Percentiles rank a stretch among this genome's conserved stretches.
These are phyloP conservation scores for Cymodocea nodosa DNA, from an alignment of 116 monocot genomes.

Conservation along the genomic window DNA sequence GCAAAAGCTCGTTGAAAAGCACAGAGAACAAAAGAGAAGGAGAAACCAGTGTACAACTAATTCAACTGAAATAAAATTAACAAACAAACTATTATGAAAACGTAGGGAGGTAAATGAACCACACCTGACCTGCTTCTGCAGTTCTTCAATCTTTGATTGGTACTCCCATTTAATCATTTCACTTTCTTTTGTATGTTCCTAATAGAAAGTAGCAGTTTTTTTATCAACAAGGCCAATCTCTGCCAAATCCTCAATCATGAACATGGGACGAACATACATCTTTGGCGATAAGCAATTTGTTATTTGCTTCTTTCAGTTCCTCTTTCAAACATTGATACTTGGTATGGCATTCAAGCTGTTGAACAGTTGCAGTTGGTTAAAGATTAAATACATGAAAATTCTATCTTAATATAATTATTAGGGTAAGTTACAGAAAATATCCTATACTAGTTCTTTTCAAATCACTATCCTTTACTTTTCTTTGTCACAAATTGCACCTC, in stretches of 20 bases:
- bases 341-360: slow-evolving; percentile 29
- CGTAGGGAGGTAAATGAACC: not conserved
- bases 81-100: not conserved
- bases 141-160: slow-evolving; percentile 32
- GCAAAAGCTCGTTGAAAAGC: slow-evolving; percentile 16
- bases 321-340: slow-evolving; percentile 39
- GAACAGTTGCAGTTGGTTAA: not conserved
- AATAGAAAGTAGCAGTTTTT: slow-evolving; percentile 3
- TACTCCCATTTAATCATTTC: slow-evolving; percentile 21
- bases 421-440: not conserved
- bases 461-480: too few relatives aligned
- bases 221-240: not conserved
- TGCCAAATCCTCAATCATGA: not conserved
- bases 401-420: not conserved
- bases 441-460: too few relatives aligned
- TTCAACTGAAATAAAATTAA: not conserved
- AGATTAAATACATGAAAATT: not conserved
- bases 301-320: slow-evolving; percentile 36
- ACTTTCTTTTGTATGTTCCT: slow-evolving; percentile 36
- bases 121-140: slow-evolving; percentile 46
- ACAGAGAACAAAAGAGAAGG: not conserved
- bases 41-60: not conserved
- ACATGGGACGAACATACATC: slow-evolving; percentile 22
- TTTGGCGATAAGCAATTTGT: slow-evolving; percentile 18
- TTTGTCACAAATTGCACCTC: too few relatives aligned